phyloP scores from a whole-genome alignment of 768 basidiomycete genomes.

The Boletus patriciae region DNA sequence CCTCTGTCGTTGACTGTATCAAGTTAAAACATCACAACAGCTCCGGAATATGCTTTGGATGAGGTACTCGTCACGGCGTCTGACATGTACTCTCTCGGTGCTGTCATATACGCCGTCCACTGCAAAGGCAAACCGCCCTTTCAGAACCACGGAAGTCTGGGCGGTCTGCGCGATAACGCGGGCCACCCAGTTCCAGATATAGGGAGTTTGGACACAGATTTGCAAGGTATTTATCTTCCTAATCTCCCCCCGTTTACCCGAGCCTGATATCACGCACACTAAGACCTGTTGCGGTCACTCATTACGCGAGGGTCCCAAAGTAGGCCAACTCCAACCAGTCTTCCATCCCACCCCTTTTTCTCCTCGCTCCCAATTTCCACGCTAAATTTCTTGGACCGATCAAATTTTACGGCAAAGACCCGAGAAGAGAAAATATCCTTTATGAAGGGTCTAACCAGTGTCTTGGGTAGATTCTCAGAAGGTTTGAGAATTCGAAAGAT shows the following conservation, averaged over 20 bases:
- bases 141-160: slow-evolving; percentile 75
- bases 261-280: slow-evolving; percentile 5
- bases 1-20: neutral
- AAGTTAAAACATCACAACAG: slow-evolving; percentile 40
- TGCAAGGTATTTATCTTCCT: slow-evolving; percentile 55
- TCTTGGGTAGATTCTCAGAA: slow-evolving; percentile 84
- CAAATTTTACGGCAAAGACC: slow-evolving; percentile 92
- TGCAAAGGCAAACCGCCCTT: slow-evolving; percentile 86
- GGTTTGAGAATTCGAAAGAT: slow-evolving; percentile 86
- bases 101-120: slow-evolving; percentile 88
- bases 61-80: slow-evolving; percentile 83
- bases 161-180: slow-evolving; percentile 66
- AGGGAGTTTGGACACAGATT: slow-evolving; percentile 64
- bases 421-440: slow-evolving; percentile 96
- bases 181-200: slow-evolving; percentile 62
- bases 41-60: slow-evolving; percentile 93
- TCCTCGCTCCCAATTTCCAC: slow-evolving; percentile 95
- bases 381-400: slow-evolving; percentile 92
- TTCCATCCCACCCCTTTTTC: slow-evolving; percentile 89
- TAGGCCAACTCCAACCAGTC: slow-evolving; percentile 74
- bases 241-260: slow-evolving; percentile 1
- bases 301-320: slow-evolving; percentile 74
- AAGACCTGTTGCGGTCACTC: slow-evolving; percentile 77
- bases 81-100: slow-evolving; percentile 93
- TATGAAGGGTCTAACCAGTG: slow-evolving; percentile 83